Evolutionary conservation across 257 asterid genomes (phyloP), one percentile per base, ranked within the genome.

Genomic region (Nicotiana otophora): DNA sequence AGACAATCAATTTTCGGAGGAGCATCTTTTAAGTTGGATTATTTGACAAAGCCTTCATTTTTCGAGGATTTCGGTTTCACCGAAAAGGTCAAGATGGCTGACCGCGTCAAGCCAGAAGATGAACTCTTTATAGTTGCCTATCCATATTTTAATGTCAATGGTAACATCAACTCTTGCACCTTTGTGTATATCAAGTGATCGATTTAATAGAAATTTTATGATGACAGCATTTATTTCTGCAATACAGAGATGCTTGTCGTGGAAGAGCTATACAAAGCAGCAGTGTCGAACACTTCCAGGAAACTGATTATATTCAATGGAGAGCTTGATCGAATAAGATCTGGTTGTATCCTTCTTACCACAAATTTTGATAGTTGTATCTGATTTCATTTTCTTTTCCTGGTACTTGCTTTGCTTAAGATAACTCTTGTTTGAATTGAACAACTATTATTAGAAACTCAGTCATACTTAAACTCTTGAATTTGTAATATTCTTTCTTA

Each of bases 291-390:
- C 80, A 91, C 97, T 81, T 83, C 92, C 0, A 87, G 96, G 16
- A 89, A 89, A 82, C 78, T 95, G 87, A 90, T 95, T 69, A 87
- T 95, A 81, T 95, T 95, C 90, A 94, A 95, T 33, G 98, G 99
- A 36, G 98, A 95, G 83, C 97, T 95, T 46, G 98, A 95, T 86
- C 89, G 97, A 72, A 94, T 95, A 86, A 90, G 99, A 94, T 94
- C 99, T 14, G 99, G 99, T 2, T 95, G 99, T 95, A 95, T 95
- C 97, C 97, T 90, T 28, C 76, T 58, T 77, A 53, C 65, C 39
- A 61, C 20, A 39, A 39, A 60, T 60, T 57, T 46, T 51, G 80
- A 11, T 74, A 75, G 36, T 72, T 75, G 63, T 75, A 51, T 14
- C 17, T 72, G n/a, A 26, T 34, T 70, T 70, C 28, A 19, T 42